Evolutionary conservation across 805 yeast species (phyloP), one percentile per base, ranked within the genome.

Genomic region (Suhomyces faveliae): DNA sequence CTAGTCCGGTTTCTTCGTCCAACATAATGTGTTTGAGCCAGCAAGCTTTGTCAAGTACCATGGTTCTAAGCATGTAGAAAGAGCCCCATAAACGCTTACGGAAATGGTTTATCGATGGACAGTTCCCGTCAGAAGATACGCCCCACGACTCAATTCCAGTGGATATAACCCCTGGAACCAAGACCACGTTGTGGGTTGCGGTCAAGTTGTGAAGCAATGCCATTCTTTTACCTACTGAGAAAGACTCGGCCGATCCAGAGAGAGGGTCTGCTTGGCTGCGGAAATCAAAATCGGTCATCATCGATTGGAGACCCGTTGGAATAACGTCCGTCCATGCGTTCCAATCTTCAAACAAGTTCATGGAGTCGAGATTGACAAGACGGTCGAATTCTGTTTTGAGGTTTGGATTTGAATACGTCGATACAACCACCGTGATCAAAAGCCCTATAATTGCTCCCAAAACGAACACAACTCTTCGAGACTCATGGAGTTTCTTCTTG

Each of bases 131-230:
- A 4, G 85, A 78, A 27, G 73, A 78, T 2, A 88, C 72, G 0
- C 96, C 85, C 99, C 99, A 94, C 42, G 90, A 84, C 66, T 94
- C 99, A 30, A 94, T 74, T 3, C 97, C 97, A 0, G 98, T 91
- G 24, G 96, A 87, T 46, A 89, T 88, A 11, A 92, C 97, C 3
- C 99, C 99, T 0, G 99, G 99, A 15, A 94, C 89, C 84, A 94
- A 79, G 3, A 94, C 79, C 11, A 94, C 96, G 5, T 96, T 96
- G 65, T 81, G 77, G 53, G 86, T 80, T 0, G 83, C 76, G 0
- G 72, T 62, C 23, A 81, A 68, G 30, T 82, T 78, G 24, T 78
- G 73, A 20, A 78, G 79, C 9, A 65, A 61, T 30, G 68, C 69
- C 74, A 92, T 68, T 35, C 76, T 58, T 55, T 76, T 79, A 1